Evolutionary conservation across 306 rosid species (phyloP).

Genomic region (Lotus japonicus): DNA sequence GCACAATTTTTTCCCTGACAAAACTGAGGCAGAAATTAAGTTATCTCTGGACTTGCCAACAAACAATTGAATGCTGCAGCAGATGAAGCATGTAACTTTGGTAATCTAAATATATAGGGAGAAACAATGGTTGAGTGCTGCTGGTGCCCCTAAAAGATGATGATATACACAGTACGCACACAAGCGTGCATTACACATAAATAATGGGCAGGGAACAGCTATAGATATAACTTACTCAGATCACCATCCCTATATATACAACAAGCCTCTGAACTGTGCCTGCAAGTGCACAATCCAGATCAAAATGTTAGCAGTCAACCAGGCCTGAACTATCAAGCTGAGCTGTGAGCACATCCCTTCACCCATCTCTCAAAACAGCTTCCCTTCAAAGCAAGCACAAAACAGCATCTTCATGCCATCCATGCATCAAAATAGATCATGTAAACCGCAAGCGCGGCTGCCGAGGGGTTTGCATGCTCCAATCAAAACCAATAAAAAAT

Average conservation of each 20-base stretch:
- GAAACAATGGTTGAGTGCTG: constrained; percentile 17
- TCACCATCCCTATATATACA: constrained; percentile 61
- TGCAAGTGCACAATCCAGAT: constrained; percentile 32
- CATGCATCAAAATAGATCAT: constrained; percentile 17
- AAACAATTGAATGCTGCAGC: constrained; percentile 13
- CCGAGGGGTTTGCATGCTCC: constrained; percentile 37
- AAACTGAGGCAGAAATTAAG: not conserved
- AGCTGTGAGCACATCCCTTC: constrained; percentile 24
- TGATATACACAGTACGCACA: constrained; percentile 12
- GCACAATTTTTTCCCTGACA: not conserved
- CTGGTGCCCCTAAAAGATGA: constrained; percentile 8
- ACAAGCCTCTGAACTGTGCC: constrained; percentile 39
- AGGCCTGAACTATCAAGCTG: constrained; percentile 21
- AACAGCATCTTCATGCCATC: constrained; percentile 36
- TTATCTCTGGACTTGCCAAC: not conserved
- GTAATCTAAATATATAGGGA: constrained; percentile 16
- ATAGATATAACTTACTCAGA: constrained; percentile 37
- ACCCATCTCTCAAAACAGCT: constrained; percentile 10
- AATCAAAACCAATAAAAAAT: constrained; percentile 35
- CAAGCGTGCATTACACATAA: constrained; percentile 9
- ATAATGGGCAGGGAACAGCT: constrained; percentile 32
- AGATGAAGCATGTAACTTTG: constrained; percentile 3
- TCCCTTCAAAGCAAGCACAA: constrained; percentile 30
- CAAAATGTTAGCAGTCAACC: constrained; percentile 55
- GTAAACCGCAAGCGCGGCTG: constrained; percentile 32